Evolutionary conservation across 2,329 filamentous ascomycete genomes (phyloP), one percentile per base, ranked within the genome.

Genomic region (Diaporthe nobilis): DNA sequence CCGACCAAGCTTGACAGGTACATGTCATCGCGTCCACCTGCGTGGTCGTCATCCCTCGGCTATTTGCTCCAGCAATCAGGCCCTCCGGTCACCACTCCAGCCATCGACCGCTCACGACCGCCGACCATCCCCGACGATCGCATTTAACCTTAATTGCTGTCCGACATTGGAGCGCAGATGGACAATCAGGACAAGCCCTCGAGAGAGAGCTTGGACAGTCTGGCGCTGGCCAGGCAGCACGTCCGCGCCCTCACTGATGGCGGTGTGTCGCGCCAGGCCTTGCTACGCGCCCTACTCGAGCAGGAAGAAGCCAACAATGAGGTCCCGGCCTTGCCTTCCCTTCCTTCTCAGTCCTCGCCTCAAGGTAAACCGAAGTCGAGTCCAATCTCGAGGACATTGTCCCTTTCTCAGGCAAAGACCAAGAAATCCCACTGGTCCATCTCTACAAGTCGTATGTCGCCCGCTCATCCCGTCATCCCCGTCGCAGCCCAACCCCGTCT

Each of bases 211-310:
- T 71, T 82, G 76, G 80, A 81, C 76, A 80, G 77, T 63, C 72
- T 83, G 72, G 80, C 78, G 42, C 81, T 81, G 39, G 81, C 82
- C 34, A 79, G 82, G 31, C 80, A 82, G 28, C 82, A 84, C 31
- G 81, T 84, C 44, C 80, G 82, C 75, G 77, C 80, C 13, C 79
- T 84, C 1, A 82, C 81, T 1, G 79, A 80, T 8, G 80, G 77
- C 34, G 83, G 82, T 6, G 75, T 83, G 8, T 79, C 81, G 28
- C 79, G 79, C 55, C 81, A 84, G 75, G 81, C 81, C 10, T 76
- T 84, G 39, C 77, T 84, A 60, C 81, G 80, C 34, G 82, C 81
- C 28, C 77, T 84, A 3, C 77, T 84, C 20, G 83, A 84, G 74
- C 79, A 83, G 63, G 81, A 81, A 65, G 73, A 78, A 42, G 73